Conservation (phyloP, 1,284 basidiomycete genomes). For the Entoloma clypeatum region DNA sequence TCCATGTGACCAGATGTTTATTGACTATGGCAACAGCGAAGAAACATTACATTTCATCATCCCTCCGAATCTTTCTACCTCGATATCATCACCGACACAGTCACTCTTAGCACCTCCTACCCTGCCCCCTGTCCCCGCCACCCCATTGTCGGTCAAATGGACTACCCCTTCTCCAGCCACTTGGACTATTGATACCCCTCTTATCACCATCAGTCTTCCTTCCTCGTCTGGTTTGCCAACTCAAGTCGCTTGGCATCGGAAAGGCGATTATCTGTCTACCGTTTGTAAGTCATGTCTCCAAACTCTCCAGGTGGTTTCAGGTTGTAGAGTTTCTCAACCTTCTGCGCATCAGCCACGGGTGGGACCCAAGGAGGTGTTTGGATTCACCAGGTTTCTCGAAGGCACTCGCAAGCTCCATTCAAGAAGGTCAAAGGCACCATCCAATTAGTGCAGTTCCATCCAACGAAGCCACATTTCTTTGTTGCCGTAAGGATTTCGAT, state of each 20-base stretch:
- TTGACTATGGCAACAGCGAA: conserved; percentile 46
- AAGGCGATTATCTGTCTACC: conserved; percentile 94
- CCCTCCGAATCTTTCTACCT: conserved; percentile 68
- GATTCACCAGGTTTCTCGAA: conserved; percentile 92
- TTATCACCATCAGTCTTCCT: conserved; percentile 60
- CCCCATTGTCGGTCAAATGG: conserved; percentile 73
- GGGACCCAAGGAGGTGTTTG: conserved; percentile 74
- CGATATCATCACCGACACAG: conserved; percentile 60
- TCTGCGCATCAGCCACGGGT: conserved; percentile 46
- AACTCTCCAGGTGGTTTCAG: no score
- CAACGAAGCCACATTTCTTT: conserved; percentile 92
- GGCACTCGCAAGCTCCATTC: conserved; percentile 98
- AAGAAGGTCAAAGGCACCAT: conserved; percentile 88
- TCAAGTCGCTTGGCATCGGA: conserved; percentile 90
- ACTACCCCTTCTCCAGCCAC: conserved; percentile 41
- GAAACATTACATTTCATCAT: conserved; percentile 81
- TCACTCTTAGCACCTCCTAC: conserved; percentile 61
- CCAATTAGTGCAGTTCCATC: conserved; percentile 94
- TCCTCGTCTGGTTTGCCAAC: conserved; percentile 73
- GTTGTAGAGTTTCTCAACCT: no score
- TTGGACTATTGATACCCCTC: conserved; percentile 48
- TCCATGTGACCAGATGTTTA: conserved; percentile 2
- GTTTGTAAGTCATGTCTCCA: conserved; percentile 59
- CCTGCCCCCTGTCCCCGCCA: conserved; percentile 54
- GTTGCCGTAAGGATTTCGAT: conserved; percentile 71